phyloP scores from a whole-genome alignment of 805 yeast genomes.

The Zygosaccharomyces lentus region DNA sequence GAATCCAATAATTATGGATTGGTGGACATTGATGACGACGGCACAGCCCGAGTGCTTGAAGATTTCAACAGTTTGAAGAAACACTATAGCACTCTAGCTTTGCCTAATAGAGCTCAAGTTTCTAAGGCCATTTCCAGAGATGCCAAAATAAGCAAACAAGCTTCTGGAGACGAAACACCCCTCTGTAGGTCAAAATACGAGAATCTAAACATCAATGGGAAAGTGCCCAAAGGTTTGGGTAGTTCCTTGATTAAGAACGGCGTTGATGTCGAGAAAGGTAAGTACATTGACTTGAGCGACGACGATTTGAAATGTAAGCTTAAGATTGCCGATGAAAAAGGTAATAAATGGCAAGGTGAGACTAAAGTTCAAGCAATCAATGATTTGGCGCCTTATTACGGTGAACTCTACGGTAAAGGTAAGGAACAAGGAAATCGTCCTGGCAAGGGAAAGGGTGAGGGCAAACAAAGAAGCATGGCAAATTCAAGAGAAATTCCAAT shows the following conservation, averaged over 20 bases:
- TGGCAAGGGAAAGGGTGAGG: background rate
- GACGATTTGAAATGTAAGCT: constrained; percentile 42
- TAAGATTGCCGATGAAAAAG: constrained; percentile 43
- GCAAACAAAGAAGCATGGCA: background rate
- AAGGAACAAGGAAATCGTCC: background rate
- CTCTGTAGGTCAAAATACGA: constrained; percentile 41
- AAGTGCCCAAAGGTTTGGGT: constrained; percentile 42
- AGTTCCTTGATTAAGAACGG: constrained; percentile 46
- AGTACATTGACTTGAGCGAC: constrained; percentile 43
- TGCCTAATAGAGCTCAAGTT: constrained; percentile 27
- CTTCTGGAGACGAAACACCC: constrained; percentile 16
- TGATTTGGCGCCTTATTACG: constrained; percentile 1
- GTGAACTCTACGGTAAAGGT: background rate
- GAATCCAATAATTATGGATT: constrained; percentile 78
- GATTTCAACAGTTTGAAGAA: constrained; percentile 50
- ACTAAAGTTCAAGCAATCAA: constrained; percentile 14
- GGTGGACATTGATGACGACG: constrained; percentile 46
- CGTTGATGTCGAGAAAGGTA: constrained; percentile 45
- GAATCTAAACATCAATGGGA: constrained; percentile 40
- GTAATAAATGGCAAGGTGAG: constrained; percentile 29
- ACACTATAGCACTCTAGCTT: constrained; percentile 40
- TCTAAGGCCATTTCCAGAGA: constrained; percentile 5
- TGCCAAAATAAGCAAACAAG: constrained; percentile 1
- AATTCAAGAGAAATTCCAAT: background rate
- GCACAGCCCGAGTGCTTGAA: constrained; percentile 38